Evolutionary conservation across 2,329 filamentous ascomycete species (phyloP).

Genomic region (Stagonosporopsis cucurbitacearum): DNA sequence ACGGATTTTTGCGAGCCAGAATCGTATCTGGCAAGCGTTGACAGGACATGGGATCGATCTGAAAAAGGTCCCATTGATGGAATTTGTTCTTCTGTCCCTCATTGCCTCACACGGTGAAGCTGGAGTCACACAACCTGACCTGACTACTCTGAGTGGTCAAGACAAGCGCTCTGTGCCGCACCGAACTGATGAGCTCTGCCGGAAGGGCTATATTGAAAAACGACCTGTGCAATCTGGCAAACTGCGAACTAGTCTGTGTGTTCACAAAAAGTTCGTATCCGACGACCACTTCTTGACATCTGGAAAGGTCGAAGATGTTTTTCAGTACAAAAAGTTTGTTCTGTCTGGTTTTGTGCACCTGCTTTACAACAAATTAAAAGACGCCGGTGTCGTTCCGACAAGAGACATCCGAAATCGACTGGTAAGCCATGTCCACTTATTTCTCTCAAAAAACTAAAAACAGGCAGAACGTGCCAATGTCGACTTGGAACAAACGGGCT

Average conservation of each 20-base stretch:
- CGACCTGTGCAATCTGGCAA: conserved; percentile 48
- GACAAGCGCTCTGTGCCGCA: conserved; percentile 70
- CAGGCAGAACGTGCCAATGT: conserved; percentile 38
- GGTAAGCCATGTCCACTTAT: conserved; percentile 32
- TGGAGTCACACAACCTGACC: conserved; percentile 65
- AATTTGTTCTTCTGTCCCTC: conserved; percentile 64
- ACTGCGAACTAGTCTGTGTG: conserved; percentile 63
- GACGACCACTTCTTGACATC: conserved; percentile 36
- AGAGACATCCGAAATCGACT: conserved; percentile 60
- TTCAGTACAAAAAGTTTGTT: conserved; percentile 51
- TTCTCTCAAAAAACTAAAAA: conserved; percentile 20
- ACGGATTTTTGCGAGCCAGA: conserved; percentile 56
- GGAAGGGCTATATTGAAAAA: conserved; percentile 69
- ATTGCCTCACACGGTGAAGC: conserved; percentile 62
- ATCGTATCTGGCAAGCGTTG: conserved; percentile 65
- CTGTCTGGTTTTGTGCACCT: conserved; percentile 58
- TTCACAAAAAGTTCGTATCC: conserved; percentile 58
- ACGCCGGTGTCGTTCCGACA: conserved; percentile 59
- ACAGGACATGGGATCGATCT: conserved; percentile 66
- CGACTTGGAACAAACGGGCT: conserved; percentile 48
- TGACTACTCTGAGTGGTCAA: conserved; percentile 63
- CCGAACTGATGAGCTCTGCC: conserved; percentile 62
- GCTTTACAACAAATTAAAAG: conserved; percentile 58
- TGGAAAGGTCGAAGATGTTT: conserved; percentile 43
- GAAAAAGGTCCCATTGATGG: conserved; percentile 59